Evolutionary conservation across 2,329 filamentous ascomycete species (phyloP).

Genomic region (Catunica adiposa): DNA sequence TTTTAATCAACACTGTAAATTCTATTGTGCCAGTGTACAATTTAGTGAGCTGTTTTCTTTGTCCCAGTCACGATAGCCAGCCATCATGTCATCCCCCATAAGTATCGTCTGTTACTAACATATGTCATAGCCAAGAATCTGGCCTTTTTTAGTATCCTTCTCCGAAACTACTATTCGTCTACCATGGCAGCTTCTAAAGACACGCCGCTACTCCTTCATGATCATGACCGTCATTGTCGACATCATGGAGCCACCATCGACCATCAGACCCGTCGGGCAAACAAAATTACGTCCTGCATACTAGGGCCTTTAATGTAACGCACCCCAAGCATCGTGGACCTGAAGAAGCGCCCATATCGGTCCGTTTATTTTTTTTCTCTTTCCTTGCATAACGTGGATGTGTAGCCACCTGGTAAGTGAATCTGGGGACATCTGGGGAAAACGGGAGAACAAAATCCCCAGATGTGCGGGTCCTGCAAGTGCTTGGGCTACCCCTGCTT

Average conservation of each 20-base stretch:
- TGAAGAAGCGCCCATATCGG: conserved; percentile 2
- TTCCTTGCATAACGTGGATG: neutral
- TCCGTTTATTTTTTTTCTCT: conserved; percentile 2
- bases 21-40: neutral
- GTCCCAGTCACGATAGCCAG: too few species aligned
- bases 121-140: too few species aligned
- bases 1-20: too few species aligned
- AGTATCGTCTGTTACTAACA: too few species aligned
- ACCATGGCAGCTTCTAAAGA: neutral
- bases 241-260: neutral
- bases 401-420: neutral
- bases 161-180: neutral
- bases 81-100: too few species aligned
- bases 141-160: too few species aligned
- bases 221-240: neutral
- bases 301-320: conserved; percentile 10
- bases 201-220: neutral
- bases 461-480: neutral
- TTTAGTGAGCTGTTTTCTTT: neutral
- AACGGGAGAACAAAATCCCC: conserved; percentile 1
- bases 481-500: neutral
- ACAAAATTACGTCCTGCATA: conserved; percentile 5
- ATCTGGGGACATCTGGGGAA: conserved; percentile 3
- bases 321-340: neutral
- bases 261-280: neutral